Conservation (phyloP, 1,139 yeast genomes). For the Protomyces arabidopsidicola region DNA sequence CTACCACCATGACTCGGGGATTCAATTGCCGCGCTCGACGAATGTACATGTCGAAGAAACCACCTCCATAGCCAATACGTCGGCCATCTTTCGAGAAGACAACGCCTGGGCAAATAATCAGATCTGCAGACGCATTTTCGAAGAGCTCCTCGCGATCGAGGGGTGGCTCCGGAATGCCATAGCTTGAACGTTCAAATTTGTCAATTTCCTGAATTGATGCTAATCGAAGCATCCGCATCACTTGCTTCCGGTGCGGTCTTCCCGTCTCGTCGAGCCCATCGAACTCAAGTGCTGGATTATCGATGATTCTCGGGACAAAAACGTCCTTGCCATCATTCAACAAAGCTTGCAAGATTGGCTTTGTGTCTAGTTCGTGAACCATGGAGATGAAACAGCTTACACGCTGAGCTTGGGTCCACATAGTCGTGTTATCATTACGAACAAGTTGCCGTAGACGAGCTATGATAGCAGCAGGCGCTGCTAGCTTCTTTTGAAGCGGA, state of each 20-base stretch:
- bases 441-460: neutral
- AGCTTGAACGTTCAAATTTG: constrained; percentile 1
- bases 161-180: constrained; percentile 23
- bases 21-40: neutral
- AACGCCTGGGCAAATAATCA: constrained; percentile 8
- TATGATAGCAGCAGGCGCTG: neutral
- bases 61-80: constrained; percentile 21
- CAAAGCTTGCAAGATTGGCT: neutral
- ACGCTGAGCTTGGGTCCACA: neutral
- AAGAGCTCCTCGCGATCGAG: neutral
- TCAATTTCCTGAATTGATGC: neutral
- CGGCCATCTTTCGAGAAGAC: constrained; percentile 4
- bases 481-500: neutral
- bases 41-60: constrained; percentile 9
- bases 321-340: neutral
- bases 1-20: neutral
- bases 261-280: neutral
- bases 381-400: neutral
- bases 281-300: neutral
- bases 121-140: neutral
- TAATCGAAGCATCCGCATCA: constrained; percentile 13
- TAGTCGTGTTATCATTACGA: neutral
- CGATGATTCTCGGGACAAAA: neutral
- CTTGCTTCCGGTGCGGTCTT: neutral
- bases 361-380: neutral